Evolutionary conservation across 148 eudicot genomes (phyloP).

Genomic region (Simmondsia chinensis): DNA sequence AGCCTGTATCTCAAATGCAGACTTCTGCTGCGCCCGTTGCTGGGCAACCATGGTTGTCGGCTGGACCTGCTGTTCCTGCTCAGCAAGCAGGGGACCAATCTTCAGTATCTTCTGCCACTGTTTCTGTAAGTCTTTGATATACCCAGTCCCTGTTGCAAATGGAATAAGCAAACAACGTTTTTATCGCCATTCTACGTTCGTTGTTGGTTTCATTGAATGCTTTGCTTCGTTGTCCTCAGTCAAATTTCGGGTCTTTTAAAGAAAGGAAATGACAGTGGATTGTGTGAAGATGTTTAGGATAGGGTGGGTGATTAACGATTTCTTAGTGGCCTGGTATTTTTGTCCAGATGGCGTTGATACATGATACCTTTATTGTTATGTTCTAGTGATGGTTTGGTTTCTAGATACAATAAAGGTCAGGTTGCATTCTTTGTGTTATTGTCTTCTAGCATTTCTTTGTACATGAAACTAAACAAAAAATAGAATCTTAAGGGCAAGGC

Average conservation of each 20-base stretch:
- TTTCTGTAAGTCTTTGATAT: constrained; percentile 22
- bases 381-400: no score
- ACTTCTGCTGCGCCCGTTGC: constrained; percentile 37
- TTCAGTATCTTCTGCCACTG: constrained; percentile 24
- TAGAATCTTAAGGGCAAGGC: no score
- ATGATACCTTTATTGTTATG: no score
- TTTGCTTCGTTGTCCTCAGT: not conserved
- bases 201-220: not conserved
- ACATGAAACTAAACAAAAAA: no score
- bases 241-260: not conserved
- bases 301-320: no score
- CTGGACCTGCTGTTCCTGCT: constrained; percentile 40
- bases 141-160: not conserved
- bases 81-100: constrained; percentile 53
- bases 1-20: constrained; percentile 47
- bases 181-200: not conserved
- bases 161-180: not conserved
- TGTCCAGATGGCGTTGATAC: no score
- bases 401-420: no score
- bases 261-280: no score
- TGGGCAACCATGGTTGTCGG: constrained; percentile 68
- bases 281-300: no score
- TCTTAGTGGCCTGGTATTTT: no score
- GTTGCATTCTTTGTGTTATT: no score
- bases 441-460: no score